These are phyloP conservation scores for Lecanicillium sp. DNA, from an alignment of 2,329 filamentous ascomycete genomes.

Conservation along the genomic window DNA sequence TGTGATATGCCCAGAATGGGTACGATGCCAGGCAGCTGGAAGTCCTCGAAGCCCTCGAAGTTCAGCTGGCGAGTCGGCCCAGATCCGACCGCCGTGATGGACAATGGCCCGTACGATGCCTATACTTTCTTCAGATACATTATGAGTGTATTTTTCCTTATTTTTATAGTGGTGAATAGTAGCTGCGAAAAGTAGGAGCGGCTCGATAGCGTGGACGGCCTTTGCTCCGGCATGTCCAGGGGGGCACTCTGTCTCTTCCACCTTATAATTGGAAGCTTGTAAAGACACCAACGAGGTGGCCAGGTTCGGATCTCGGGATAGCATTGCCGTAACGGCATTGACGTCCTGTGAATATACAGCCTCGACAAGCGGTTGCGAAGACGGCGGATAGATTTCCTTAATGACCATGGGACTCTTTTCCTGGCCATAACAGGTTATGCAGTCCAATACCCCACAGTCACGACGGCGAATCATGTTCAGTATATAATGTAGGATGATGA, in stretches of 20 bases:
- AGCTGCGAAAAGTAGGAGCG: slow-evolving; percentile 2
- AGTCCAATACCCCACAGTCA: neutral
- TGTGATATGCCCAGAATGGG: neutral
- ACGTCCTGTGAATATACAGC: slow-evolving; percentile 2
- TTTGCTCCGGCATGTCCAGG: neutral
- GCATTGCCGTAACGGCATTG: neutral
- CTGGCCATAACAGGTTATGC: neutral
- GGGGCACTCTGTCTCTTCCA: neutral
- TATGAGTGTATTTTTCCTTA: neutral
- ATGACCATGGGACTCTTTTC: neutral
- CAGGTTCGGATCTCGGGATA: neutral
- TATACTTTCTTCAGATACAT: neutral
- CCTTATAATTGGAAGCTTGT: neutral
- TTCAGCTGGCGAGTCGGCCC: neutral
- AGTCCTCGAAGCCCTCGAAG: too few relatives aligned
- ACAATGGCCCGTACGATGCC: neutral
- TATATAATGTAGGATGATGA: too few relatives aligned
- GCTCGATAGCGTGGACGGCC: neutral
- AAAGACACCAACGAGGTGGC: slow-evolving; percentile 1
- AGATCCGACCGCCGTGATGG: neutral
- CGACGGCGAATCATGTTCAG: too few relatives aligned
- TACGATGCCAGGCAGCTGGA: neutral
- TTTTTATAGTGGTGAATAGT: slow-evolving; percentile 2
- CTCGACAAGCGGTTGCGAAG: neutral
- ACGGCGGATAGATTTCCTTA: neutral